phyloP scores from a whole-genome alignment of 2,329 filamentous ascomycete species.

The Cordyceps tenuipes region DNA sequence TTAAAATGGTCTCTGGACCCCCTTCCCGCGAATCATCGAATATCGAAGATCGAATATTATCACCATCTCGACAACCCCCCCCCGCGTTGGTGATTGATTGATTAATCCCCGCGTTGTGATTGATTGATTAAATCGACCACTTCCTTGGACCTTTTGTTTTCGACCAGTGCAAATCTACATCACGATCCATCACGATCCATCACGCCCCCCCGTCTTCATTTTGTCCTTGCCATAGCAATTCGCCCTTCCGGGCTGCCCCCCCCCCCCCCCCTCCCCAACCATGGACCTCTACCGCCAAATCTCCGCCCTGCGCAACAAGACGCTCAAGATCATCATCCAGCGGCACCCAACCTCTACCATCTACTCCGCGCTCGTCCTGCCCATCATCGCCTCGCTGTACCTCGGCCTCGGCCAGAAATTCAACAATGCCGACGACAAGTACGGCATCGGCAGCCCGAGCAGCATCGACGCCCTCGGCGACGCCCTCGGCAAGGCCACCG shows the following conservation, averaged over 20 bases:
- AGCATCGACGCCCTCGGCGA: slow-evolving; percentile 56
- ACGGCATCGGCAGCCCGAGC: slow-evolving; percentile 55
- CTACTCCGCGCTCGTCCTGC: slow-evolving; percentile 48
- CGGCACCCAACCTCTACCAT: slow-evolving; percentile 44
- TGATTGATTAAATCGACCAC: background rate
- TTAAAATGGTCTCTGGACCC: background rate
- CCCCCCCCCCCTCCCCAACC: background rate
- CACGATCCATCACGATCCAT: no score
- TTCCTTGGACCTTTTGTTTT: background rate
- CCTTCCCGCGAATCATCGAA: no score
- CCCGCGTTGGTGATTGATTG: background rate
- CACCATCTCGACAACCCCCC: background rate
- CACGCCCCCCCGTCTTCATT: background rate
- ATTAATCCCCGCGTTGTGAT: no score
- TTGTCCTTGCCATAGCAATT: background rate
- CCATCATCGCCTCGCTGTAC: slow-evolving; percentile 46
- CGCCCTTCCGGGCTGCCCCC: background rate
- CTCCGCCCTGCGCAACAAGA: slow-evolving; percentile 48
- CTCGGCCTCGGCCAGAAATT: slow-evolving; percentile 65
- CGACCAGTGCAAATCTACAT: background rate
- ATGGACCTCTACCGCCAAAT: slow-evolving; percentile 47
- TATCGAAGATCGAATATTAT: no score
- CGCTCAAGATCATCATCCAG: slow-evolving; percentile 45
- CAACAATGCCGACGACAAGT: slow-evolving; percentile 64
- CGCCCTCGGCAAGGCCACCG: slow-evolving; percentile 48